phyloP scores from a whole-genome alignment of 2,329 filamentous ascomycete species.

The Fusarium proliferatum region DNA sequence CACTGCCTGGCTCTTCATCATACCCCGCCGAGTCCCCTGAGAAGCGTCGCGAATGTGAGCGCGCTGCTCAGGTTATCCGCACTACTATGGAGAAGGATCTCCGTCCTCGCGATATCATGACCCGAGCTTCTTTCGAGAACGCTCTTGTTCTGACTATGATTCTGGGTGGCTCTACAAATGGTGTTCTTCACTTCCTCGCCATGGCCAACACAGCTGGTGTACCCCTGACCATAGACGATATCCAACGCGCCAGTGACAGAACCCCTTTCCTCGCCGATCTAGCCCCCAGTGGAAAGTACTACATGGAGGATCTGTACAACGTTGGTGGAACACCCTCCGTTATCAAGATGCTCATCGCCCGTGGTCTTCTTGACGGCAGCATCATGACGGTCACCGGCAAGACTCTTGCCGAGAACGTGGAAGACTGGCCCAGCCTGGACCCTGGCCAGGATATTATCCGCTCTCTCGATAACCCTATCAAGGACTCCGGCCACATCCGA shows the following conservation, averaged over 20 bases:
- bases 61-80: slow-evolving; percentile 81
- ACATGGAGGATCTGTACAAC: slow-evolving; percentile 88
- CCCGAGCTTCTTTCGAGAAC: slow-evolving; percentile 85
- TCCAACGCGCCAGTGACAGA: slow-evolving; percentile 83
- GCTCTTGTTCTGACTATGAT: slow-evolving; percentile 91
- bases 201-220: slow-evolving; percentile 90
- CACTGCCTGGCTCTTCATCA: slow-evolving; percentile 84
- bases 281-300: slow-evolving; percentile 83
- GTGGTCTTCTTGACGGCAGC: slow-evolving; percentile 78
- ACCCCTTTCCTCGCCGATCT: slow-evolving; percentile 89
- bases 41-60: slow-evolving; percentile 88
- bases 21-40: slow-evolving; percentile 83
- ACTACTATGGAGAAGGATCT: slow-evolving; percentile 86
- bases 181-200: slow-evolving; percentile 87
- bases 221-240: slow-evolving; percentile 80
- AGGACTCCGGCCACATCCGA: slow-evolving; percentile 86
- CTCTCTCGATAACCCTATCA: slow-evolving; percentile 78
- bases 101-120: slow-evolving; percentile 81
- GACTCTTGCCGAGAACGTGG: slow-evolving; percentile 84
- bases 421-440: slow-evolving; percentile 78
- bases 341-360: slow-evolving; percentile 84
- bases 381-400: slow-evolving; percentile 87
- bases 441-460: slow-evolving; percentile 90
- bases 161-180: slow-evolving; percentile 90
- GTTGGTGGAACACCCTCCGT: slow-evolving; percentile 88